phyloP scores from a whole-genome alignment of 2,329 filamentous ascomycete genomes.

The Sporothrix inflata region DNA sequence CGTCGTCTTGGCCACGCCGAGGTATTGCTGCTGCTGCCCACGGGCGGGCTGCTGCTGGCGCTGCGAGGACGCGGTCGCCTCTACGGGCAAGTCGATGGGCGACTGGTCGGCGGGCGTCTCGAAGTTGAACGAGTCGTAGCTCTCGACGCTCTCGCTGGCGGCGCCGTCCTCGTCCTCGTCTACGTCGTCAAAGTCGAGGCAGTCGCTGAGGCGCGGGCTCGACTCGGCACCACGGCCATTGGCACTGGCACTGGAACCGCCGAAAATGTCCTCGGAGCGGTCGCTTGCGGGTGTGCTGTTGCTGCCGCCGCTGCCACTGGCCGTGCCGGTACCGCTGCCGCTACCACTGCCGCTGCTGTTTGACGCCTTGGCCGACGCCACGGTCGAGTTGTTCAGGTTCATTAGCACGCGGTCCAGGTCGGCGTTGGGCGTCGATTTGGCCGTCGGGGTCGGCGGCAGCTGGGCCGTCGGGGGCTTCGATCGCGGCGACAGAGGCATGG shows the following conservation, averaged over 20 bases:
- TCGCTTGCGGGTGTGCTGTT: slow-evolving; percentile 21
- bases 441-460: slow-evolving; percentile 2
- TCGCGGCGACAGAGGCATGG: slow-evolving; percentile 1
- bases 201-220: slow-evolving; percentile 38
- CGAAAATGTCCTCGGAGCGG: slow-evolving; percentile 25
- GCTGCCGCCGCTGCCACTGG: slow-evolving; percentile 4
- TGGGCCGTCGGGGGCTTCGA: slow-evolving; percentile 20
- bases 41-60: neutral
- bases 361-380: neutral
- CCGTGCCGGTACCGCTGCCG: slow-evolving; percentile 20
- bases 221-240: slow-evolving; percentile 29
- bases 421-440: slow-evolving; percentile 11
- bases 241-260: neutral
- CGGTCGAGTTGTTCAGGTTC: slow-evolving; percentile 33
- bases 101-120: slow-evolving; percentile 32
- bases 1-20: slow-evolving; percentile 4
- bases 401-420: slow-evolving; percentile 35
- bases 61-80: neutral
- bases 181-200: slow-evolving; percentile 36
- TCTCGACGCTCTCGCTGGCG: slow-evolving; percentile 31
- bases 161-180: neutral
- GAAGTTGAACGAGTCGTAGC: slow-evolving; percentile 28
- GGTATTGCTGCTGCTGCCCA: neutral
- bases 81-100: neutral
- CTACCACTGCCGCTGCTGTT: slow-evolving; percentile 16